These are phyloP conservation scores for Ramalina intermedia DNA, from an alignment of 495 filamentous ascomycete genomes.

Conservation along the genomic window DNA sequence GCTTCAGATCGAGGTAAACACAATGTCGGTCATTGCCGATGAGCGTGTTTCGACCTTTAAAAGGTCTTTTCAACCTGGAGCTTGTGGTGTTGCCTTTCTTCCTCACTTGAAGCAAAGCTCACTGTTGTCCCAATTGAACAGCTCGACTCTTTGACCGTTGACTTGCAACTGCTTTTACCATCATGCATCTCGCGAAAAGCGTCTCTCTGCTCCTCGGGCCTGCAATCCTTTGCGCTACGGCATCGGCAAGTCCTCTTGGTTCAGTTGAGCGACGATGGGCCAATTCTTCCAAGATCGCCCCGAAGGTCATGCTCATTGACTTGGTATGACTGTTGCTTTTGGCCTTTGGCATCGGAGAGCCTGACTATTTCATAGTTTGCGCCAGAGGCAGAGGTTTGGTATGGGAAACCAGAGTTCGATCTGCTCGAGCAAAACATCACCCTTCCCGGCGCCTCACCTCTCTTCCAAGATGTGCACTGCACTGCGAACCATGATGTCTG, in stretches of 20 bases:
- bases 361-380: slow-evolving; percentile 33
- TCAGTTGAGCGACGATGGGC: slow-evolving; percentile 1
- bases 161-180: neutral
- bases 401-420: slow-evolving; percentile 44
- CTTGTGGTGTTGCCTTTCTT: too few species aligned
- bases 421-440: slow-evolving; percentile 50
- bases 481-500: slow-evolving; percentile 41
- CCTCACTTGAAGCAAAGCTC: too few species aligned
- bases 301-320: slow-evolving; percentile 56
- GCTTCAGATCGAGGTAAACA: too few species aligned
- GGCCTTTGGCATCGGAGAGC: neutral
- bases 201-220: slow-evolving; percentile 3
- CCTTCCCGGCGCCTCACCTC: slow-evolving; percentile 49
- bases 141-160: neutral
- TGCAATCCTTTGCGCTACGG: neutral
- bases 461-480: slow-evolving; percentile 52
- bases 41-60: too few species aligned
- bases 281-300: slow-evolving; percentile 14
- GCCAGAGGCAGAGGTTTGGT: slow-evolving; percentile 56
- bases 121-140: too few species aligned
- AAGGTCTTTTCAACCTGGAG: too few species aligned
- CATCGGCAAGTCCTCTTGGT: slow-evolving; percentile 3
- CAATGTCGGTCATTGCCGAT: too few species aligned
- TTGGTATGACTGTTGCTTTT: slow-evolving; percentile 34
- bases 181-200: neutral